Percentiles rank a stretch among this genome's conserved stretches.
Evolutionary conservation across 2,329 filamentous ascomycete genomes (phyloP).

Genomic region (Exophiala calicioides): DNA sequence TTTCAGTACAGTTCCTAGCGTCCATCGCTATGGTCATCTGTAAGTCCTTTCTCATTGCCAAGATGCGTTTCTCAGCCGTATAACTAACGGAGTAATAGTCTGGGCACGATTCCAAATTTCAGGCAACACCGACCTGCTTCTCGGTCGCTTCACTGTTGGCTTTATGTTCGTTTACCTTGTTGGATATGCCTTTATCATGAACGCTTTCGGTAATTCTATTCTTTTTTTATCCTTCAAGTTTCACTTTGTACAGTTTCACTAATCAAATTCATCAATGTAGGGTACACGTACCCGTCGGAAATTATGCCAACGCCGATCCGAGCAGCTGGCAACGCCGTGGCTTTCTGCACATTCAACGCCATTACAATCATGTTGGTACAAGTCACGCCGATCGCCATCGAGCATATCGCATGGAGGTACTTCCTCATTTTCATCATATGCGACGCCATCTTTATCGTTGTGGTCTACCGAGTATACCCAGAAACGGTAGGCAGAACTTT

Average conservation of each 20-base stretch:
- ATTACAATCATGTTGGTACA: conserved; percentile 20
- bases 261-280: background rate
- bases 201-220: conserved; percentile 7
- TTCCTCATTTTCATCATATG: conserved; percentile 37
- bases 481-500: conserved; percentile 24
- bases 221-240: background rate
- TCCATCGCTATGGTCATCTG: conserved; percentile 13
- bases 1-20: conserved; percentile 6
- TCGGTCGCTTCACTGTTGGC: conserved; percentile 12
- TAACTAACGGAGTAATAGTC: conserved; percentile 4
- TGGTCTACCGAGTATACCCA: conserved; percentile 39
- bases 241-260: background rate
- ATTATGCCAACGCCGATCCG: conserved; percentile 16
- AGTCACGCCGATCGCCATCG: conserved; percentile 34
- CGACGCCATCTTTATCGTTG: conserved; percentile 29
- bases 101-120: conserved; percentile 15
- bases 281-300: conserved; percentile 7
- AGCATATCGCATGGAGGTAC: conserved; percentile 36
- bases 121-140: conserved; percentile 10
- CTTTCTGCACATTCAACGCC: conserved; percentile 17
- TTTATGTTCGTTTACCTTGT: conserved; percentile 17
- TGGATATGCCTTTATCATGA: conserved; percentile 18
- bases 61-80: background rate
- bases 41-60: background rate
- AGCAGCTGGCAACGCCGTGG: conserved; percentile 13